Evolutionary conservation across 1,284 basidiomycete genomes (phyloP), one percentile per base, ranked within the genome.

Genomic region (Pulchroboletus neoregius): DNA sequence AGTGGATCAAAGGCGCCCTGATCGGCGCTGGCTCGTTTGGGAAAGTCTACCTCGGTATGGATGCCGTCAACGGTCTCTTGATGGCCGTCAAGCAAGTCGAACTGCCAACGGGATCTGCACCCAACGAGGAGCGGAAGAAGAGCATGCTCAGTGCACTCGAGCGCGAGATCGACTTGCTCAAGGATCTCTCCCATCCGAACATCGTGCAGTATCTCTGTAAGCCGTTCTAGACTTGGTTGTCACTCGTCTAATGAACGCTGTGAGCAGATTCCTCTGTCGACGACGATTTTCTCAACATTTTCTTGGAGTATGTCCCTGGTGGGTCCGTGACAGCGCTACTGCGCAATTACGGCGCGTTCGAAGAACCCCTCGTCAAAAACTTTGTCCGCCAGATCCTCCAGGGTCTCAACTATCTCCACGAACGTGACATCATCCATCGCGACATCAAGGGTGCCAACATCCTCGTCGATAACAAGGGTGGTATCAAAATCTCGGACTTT

Each of bases 1-100:
- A 97, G 68, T 99, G 96, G 96, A 94, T 98, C 72, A 97, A 96
- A 60, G 96, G 96, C 42, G 95, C 95, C 3, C 79, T 99, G 52
- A 98, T 99, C 57, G 96, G 96, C 46, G 89, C 92, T 18, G 96
- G 96, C 4, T 94, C 94, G 0, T 97, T 96, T 62, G 94, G 94
- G 31, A 90, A 91, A 57, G 94, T 96, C 23, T 96, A 92, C 68
- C 82, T 99, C 12, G 96, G 94, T 28, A 97, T 99, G 94, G 94
- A 97, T 68, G 91, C 94, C 1, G 80, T 87, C 30, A 91, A 82
- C 39, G 96, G 96, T 24, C 75, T 94, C 10, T 76, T 99, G 50
- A 99, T 99, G 96, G 96, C 96, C 22, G 96, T 99, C 55, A 99
- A 99, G 72, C 95, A 99, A 75, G 96, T 99, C 39, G 92, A 98